Conservation (phyloP, 495 filamentous ascomycete genomes). For the Chaetomium cochliodes region DNA sequence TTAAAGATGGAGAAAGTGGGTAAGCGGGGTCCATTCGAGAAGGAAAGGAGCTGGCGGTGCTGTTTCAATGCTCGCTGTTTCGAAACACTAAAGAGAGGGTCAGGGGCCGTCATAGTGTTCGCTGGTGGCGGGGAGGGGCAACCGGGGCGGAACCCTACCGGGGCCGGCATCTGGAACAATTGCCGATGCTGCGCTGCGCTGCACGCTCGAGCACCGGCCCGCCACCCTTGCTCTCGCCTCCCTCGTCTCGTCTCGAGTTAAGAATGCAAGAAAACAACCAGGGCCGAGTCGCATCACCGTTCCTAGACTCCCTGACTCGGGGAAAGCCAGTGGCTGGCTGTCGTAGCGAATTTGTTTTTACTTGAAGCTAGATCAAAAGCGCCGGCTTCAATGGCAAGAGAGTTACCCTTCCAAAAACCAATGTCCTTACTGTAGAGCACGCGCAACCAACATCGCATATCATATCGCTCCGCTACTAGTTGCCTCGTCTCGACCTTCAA, state of each 20-base stretch:
- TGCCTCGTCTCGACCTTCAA: too few species aligned
- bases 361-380: neutral
- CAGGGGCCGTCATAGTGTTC: neutral
- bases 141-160: neutral
- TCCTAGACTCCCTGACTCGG: neutral
- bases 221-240: constrained; percentile 3
- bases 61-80: neutral
- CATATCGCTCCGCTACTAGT: too few species aligned
- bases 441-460: too few species aligned
- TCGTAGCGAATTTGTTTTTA: neutral
- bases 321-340: neutral
- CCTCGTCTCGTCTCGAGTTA: constrained; percentile 1
- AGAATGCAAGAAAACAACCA: neutral
- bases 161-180: constrained; percentile 2
- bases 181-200: neutral
- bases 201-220: neutral
- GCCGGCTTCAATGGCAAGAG: neutral
- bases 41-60: constrained; percentile 4
- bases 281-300: neutral
- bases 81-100: constrained; percentile 7
- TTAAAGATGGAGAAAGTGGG: neutral
- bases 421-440: too few species aligned
- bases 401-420: too few species aligned
- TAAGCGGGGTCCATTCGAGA: too few species aligned
- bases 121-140: neutral